phyloP scores from a whole-genome alignment of 495 filamentous ascomycete species.

The Penicillium psychrofluorescens region DNA sequence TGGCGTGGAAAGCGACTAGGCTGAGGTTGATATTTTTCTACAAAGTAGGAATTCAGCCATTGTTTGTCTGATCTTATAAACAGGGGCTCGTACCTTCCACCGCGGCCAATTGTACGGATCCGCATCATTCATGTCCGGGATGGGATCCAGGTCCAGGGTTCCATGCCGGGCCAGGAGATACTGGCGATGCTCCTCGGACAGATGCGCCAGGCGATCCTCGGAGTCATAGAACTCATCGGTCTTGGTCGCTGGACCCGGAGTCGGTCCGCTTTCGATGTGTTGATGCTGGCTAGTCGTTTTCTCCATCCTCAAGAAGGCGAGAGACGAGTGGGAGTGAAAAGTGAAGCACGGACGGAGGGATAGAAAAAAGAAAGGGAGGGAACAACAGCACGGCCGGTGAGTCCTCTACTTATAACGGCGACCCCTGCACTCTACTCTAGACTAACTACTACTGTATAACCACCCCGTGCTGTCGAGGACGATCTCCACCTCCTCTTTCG shows the following conservation, averaged over 20 bases:
- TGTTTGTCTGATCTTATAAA: too few relatives aligned
- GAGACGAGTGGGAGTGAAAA: neutral
- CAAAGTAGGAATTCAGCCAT: conserved; percentile 6
- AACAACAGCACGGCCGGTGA: neutral
- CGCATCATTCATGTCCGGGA: conserved; percentile 39
- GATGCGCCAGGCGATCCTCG: conserved; percentile 17
- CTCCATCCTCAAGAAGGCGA: conserved; percentile 6
- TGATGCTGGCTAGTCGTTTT: conserved; percentile 7
- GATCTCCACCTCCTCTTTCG: too few relatives aligned
- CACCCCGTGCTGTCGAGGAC: too few relatives aligned
- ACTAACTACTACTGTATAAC: too few relatives aligned
- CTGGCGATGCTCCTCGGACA: conserved; percentile 36
- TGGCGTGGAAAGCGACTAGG: conserved; percentile 48
- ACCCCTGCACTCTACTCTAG: too few relatives aligned
- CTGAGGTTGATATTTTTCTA: conserved; percentile 49
- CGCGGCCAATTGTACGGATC: conserved; percentile 51
- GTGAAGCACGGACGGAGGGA: too few relatives aligned
- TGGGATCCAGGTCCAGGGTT: conserved; percentile 45
- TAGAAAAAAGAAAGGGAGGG: too few relatives aligned
- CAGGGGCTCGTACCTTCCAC: conserved; percentile 42
- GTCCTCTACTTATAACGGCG: neutral
- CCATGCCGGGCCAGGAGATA: conserved; percentile 49
- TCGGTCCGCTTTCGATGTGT: conserved; percentile 8
- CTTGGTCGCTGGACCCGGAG: conserved; percentile 13
- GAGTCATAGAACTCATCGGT: conserved; percentile 27